Conservation (phyloP, 495 filamentous ascomycete species). For the Neurospora sp. region DNA sequence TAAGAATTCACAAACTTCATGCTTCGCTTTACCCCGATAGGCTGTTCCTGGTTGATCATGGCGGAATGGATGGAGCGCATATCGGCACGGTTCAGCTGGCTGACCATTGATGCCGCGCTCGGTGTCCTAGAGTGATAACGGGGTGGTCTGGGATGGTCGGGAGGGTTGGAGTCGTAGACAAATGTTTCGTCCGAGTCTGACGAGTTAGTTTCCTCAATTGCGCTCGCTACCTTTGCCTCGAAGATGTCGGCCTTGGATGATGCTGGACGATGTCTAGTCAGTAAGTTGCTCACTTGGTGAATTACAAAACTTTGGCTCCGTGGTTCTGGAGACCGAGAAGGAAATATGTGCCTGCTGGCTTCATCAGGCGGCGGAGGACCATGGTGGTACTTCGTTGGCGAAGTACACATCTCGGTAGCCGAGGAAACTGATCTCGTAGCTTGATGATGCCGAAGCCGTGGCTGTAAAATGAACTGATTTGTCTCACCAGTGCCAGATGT, state of each 20-base stretch:
- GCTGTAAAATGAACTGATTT: slow-evolving; percentile 11
- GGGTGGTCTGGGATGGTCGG: slow-evolving; percentile 68
- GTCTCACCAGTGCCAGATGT: slow-evolving; percentile 63
- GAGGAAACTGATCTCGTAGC: slow-evolving; percentile 27
- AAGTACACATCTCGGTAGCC: slow-evolving; percentile 14
- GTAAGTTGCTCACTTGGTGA: slow-evolving; percentile 34
- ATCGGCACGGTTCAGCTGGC: slow-evolving; percentile 61
- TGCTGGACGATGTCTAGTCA: slow-evolving; percentile 48
- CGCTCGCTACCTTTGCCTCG: slow-evolving; percentile 89
- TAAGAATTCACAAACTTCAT: slow-evolving; percentile 97
- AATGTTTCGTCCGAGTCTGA: slow-evolving; percentile 96
- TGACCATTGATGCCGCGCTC: slow-evolving; percentile 84
- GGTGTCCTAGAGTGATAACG: slow-evolving; percentile 92
- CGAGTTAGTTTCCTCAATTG: slow-evolving; percentile 83
- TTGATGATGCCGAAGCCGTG: slow-evolving; percentile 23
- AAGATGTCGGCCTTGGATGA: slow-evolving; percentile 98
- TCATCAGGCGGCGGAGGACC: slow-evolving; percentile 24
- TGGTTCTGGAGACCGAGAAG: slow-evolving; percentile 4
- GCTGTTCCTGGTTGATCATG: slow-evolving; percentile 55
- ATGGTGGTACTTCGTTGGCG: slow-evolving; percentile 27
- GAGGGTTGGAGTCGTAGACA: slow-evolving; percentile 97
- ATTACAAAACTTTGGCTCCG: slow-evolving; percentile 21
- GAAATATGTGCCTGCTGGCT: slow-evolving; percentile 3
- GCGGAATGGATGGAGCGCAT: slow-evolving; percentile 48
- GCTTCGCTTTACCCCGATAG: slow-evolving; percentile 71